Evolutionary conservation across 2,329 filamentous ascomycete species (phyloP).

Genomic region (Diaporthe citrichinensis): DNA sequence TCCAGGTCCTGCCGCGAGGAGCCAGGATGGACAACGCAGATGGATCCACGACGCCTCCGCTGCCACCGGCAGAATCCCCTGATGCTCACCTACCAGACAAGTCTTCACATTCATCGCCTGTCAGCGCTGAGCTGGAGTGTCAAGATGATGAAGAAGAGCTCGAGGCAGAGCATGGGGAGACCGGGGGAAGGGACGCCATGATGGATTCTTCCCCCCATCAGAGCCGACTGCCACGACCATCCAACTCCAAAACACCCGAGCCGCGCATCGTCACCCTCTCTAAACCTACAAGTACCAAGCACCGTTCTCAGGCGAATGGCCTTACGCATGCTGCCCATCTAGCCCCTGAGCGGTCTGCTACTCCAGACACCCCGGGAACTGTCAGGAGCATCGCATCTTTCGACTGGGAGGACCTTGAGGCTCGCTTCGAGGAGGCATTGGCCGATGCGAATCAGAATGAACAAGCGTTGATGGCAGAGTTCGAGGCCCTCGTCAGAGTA

Average conservation of each 20-base stretch:
- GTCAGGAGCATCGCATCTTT: constrained; percentile 64
- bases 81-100: constrained; percentile 1
- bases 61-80: constrained; percentile 37
- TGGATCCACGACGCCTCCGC: constrained; percentile 40
- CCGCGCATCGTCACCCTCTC: constrained; percentile 38
- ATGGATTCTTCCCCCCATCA: constrained; percentile 42
- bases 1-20: background rate
- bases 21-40: constrained; percentile 32
- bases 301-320: constrained; percentile 48
- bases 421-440: constrained; percentile 77
- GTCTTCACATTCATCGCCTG: background rate
- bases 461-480: constrained; percentile 75
- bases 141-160: constrained; percentile 6
- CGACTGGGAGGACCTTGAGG: constrained; percentile 84
- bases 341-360: constrained; percentile 51
- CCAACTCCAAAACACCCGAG: constrained; percentile 35
- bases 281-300: constrained; percentile 50
- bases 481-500: constrained; percentile 76
- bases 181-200: constrained; percentile 6
- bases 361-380: constrained; percentile 63
- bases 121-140: background rate
- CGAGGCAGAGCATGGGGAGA: background rate
- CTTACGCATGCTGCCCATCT: constrained; percentile 71
- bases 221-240: constrained; percentile 41
- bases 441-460: constrained; percentile 75